A percentile compares a stretch with the other conserved stretches of the same genome.
These are phyloP conservation scores for Candida andamanensis DNA, from an alignment of 805 yeast species.

Conservation along the genomic window DNA sequence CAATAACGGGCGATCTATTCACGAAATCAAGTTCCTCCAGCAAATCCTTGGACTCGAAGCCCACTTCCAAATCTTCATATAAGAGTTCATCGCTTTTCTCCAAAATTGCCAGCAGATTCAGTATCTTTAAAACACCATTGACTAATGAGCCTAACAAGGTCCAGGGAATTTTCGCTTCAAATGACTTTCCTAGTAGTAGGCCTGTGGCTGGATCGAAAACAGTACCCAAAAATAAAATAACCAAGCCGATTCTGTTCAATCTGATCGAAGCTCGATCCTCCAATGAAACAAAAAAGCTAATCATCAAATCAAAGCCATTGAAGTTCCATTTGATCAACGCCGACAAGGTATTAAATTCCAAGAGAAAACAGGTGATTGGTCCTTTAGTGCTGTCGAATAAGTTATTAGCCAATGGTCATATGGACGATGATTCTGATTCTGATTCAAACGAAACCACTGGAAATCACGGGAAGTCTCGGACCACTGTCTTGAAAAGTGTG, in stretches of 20 bases:
- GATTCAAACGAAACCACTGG: constrained; percentile 2
- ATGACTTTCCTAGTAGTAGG: constrained; percentile 7
- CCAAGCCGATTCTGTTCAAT: constrained; percentile 8
- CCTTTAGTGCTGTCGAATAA: constrained; percentile 10
- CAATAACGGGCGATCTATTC: constrained; percentile 11
- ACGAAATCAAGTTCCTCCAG: neutral
- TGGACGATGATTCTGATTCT: constrained; percentile 3
- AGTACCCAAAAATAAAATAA: constrained; percentile 6
- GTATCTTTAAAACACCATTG: constrained; percentile 7
- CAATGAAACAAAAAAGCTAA: constrained; percentile 22
- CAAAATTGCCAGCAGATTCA: constrained; percentile 8
- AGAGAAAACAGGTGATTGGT: constrained; percentile 24
- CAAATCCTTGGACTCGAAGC: neutral
- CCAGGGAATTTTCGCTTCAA: constrained; percentile 8
- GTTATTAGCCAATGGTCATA: constrained; percentile 5
- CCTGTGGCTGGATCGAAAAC: neutral
- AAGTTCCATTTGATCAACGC: constrained; percentile 40
- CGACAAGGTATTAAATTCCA: constrained; percentile 33
- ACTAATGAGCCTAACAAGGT: neutral
- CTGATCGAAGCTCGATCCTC: constrained; percentile 9
- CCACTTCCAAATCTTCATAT: neutral
- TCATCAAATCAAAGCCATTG: constrained; percentile 36
- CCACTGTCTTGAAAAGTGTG: neutral
- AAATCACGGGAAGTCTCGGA: neutral
- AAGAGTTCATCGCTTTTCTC: constrained; percentile 1